Evolutionary conservation across 192 early-diverging fungal genomes (phyloP), one percentile per base, ranked within the genome.

Genomic region (Podila epigama): DNA sequence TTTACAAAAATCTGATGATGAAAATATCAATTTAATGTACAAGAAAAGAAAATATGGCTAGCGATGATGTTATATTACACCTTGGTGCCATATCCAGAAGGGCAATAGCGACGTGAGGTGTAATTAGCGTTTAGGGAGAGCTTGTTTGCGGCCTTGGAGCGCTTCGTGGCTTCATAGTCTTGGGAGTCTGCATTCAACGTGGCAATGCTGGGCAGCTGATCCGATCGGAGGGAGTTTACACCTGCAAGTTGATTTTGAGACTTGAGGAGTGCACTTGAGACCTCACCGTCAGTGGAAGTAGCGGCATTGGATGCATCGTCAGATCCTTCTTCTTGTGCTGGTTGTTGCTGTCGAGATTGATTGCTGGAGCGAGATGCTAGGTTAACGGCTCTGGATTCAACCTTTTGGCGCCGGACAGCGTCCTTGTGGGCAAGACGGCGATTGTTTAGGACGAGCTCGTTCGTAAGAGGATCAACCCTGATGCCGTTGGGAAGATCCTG

Each of bases 361-460:
- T n/a, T n/a, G n/a, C n/a, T n/a, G n/a, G 66, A 33, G 10, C 66
- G 65, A 0, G 73, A 55, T 3, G 59, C 12, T 5, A 77, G 66
- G 31, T 55, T 63, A 29, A 77, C 66, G 15, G 73, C 52, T 8
- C 73, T 61, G 18, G 73, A 77, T 22, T 77, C 73, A 37, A 77
- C 61, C 55, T 64, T 68, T 48, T 77, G 73, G 41, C 73, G 73
- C 15, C 73, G 73, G 15, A 31, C 73, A 10, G 73, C 73, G 32
- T 77, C 73, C 61, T 77, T 77, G 61, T 57, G 73, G 5, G 73
- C 54, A 25, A 77, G 60, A 29, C 73, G 65, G 28, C 73, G 73
- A 33, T 77, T 50, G 61, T 77, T 77, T 51, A 77, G 73, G 33
- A 77, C 66, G 18, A 77, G 73, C 33, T 77, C 73, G 56, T 77